Evolutionary conservation across 192 early-diverging fungal species (phyloP).

Genomic region (Coemansia sp.): DNA sequence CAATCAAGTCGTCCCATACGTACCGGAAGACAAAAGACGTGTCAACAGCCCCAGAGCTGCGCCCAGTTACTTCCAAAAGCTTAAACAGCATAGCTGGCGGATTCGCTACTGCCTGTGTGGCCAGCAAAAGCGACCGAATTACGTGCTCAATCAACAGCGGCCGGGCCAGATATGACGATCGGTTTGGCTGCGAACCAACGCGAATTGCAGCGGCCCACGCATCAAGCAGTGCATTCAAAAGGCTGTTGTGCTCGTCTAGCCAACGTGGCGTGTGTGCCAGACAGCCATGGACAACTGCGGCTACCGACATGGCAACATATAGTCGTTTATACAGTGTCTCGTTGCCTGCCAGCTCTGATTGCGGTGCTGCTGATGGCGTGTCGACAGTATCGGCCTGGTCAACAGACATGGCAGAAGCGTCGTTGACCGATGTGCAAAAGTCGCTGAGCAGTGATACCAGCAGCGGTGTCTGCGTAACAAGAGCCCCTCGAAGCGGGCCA

Average conservation of each 20-base stretch:
- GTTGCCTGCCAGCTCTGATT: background rate
- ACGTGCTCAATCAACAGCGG: conserved; percentile 33
- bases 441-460: conserved; percentile 54
- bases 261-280: conserved; percentile 33
- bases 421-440: conserved; percentile 19
- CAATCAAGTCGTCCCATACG: conserved; percentile 43
- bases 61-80: conserved; percentile 40
- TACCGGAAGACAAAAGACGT: conserved; percentile 39
- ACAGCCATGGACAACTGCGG: conserved; percentile 22
- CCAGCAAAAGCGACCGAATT: conserved; percentile 32
- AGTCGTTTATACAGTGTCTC: conserved; percentile 24
- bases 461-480: conserved; percentile 58
- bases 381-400: conserved; percentile 3
- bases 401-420: conserved; percentile 5
- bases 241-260: conserved; percentile 32
- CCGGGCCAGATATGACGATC: conserved; percentile 29
- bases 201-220: conserved; percentile 18
- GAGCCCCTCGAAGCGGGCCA: conserved; percentile 61
- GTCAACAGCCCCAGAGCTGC: conserved; percentile 40
- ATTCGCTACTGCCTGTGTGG: conserved; percentile 29
- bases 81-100: conserved; percentile 40
- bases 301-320: conserved; percentile 27
- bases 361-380: background rate
- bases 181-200: conserved; percentile 10
- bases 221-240: conserved; percentile 28